Conservation (phyloP, 2,329 filamentous ascomycete species). For the Fusarium pininemorale region DNA sequence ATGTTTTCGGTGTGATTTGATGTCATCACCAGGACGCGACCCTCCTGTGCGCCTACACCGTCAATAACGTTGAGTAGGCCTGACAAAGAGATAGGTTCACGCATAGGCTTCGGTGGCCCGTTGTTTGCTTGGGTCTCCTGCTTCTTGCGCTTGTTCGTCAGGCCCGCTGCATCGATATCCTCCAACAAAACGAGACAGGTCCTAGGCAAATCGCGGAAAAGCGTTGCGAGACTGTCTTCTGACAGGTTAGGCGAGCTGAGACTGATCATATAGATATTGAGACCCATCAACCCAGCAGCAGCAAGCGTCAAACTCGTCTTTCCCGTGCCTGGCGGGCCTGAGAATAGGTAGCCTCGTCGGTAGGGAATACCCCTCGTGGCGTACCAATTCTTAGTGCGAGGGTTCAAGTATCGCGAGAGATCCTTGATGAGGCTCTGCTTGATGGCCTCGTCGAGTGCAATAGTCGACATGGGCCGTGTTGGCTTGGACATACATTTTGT, state of each 20-base stretch:
- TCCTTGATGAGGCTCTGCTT: constrained; percentile 27
- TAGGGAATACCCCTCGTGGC: constrained; percentile 32
- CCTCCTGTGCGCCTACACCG: constrained; percentile 73
- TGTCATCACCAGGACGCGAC: constrained; percentile 75
- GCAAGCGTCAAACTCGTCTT: constrained; percentile 32
- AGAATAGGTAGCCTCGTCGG: constrained; percentile 34
- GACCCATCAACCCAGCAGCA: constrained; percentile 20
- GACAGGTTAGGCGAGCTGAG: constrained; percentile 5
- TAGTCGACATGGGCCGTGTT: constrained; percentile 26
- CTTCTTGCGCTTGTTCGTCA: constrained; percentile 9
- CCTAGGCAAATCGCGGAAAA: constrained; percentile 9
- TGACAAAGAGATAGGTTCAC: constrained; percentile 55
- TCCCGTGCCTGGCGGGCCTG: constrained; percentile 32
- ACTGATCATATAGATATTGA: constrained; percentile 31
- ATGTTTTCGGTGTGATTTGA: constrained; percentile 60
- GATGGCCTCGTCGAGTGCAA: constrained; percentile 21
- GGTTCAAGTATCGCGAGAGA: constrained; percentile 27
- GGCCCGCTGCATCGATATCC: constrained; percentile 22
- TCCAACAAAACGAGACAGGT: constrained; percentile 24
- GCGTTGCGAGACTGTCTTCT: constrained; percentile 14
- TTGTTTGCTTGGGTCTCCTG: background rate
- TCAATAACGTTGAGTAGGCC: constrained; percentile 75
- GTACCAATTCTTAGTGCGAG: constrained; percentile 29
- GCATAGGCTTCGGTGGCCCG: background rate
- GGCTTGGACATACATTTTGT: constrained; percentile 28